A percentile compares a stretch with the other conserved stretches of the same genome.
These are phyloP conservation scores for Hortiboletus flavorubellus DNA, from an alignment of 768 basidiomycete species.

Conservation along the genomic window DNA sequence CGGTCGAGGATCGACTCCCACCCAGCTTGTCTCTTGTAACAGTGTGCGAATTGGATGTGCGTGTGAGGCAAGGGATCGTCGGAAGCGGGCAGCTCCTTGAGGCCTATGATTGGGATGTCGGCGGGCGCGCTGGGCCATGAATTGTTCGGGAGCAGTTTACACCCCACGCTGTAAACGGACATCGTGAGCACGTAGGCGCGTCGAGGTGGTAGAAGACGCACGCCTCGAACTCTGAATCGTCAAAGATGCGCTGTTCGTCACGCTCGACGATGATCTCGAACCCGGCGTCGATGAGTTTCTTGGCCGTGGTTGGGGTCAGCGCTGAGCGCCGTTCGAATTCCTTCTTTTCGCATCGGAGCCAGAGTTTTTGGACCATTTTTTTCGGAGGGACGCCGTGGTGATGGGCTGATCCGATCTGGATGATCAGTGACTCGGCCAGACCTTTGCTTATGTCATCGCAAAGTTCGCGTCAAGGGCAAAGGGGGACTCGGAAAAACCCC, in stretches of 20 bases:
- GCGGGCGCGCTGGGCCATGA: conserved; percentile 82
- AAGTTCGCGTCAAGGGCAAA: no score
- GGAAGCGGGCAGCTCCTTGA: conserved; percentile 93
- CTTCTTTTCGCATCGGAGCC: conserved; percentile 98
- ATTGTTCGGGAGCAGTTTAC: conserved; percentile 82
- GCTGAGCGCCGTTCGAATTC: conserved; percentile 91
- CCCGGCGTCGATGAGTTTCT: conserved; percentile 81
- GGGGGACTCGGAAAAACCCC: no score
- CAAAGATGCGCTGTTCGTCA: conserved; percentile 91
- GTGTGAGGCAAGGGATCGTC: conserved; percentile 83
- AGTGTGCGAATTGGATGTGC: conserved; percentile 98
- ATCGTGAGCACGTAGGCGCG: background rate
- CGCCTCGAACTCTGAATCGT: conserved; percentile 90
- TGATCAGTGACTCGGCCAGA: background rate
- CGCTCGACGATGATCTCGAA: conserved; percentile 91
- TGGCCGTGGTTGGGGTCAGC: conserved; percentile 88
- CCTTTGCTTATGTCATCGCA: background rate
- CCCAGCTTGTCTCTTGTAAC: conserved; percentile 93
- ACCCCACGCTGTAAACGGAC: conserved; percentile 66
- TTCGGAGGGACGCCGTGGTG: background rate
- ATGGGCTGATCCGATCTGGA: no score
- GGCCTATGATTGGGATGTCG: conserved; percentile 79
- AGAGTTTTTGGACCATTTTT: conserved; percentile 50
- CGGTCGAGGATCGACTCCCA: conserved; percentile 86
- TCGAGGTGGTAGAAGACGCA: conserved; percentile 40